Evolutionary conservation across 2,329 filamentous ascomycete species (phyloP).

Genomic region (Madurella mycetomatis): DNA sequence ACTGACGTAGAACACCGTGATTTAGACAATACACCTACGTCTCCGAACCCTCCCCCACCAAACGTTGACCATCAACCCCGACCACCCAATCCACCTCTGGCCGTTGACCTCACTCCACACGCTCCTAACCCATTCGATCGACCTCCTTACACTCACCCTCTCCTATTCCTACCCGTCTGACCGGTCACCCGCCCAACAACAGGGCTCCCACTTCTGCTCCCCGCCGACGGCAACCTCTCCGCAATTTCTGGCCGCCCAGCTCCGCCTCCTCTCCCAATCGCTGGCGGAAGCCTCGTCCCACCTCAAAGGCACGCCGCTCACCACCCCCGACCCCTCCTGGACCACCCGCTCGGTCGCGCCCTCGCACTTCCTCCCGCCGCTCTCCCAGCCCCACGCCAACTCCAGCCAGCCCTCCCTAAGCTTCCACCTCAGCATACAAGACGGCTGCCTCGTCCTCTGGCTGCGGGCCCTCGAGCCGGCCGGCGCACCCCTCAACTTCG

Average conservation of each 20-base stretch:
- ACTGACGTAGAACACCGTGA: background rate
- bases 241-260: slow-evolving; percentile 50
- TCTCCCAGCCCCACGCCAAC: slow-evolving; percentile 13
- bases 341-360: slow-evolving; percentile 41
- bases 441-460: slow-evolving; percentile 65
- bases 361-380: slow-evolving; percentile 40
- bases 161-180: slow-evolving; percentile 59
- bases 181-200: slow-evolving; percentile 53
- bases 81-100: slow-evolving; percentile 55
- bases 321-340: slow-evolving; percentile 40
- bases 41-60: slow-evolving; percentile 61
- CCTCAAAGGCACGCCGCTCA: slow-evolving; percentile 50
- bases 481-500: slow-evolving; percentile 56
- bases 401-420: slow-evolving; percentile 53
- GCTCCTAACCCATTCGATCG: slow-evolving; percentile 77
- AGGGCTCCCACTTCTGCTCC: slow-evolving; percentile 38
- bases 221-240: slow-evolving; percentile 34
- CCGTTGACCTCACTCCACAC: slow-evolving; percentile 68
- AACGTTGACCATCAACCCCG: slow-evolving; percentile 45
- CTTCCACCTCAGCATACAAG: slow-evolving; percentile 66
- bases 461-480: slow-evolving; percentile 66
- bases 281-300: slow-evolving; percentile 48
- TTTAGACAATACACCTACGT: slow-evolving; percentile 69
- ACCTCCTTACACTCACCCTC: slow-evolving; percentile 73
- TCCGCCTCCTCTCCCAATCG: slow-evolving; percentile 52